Base-by-base conservation (phyloP, 768 basidiomycete genomes). In the Solioccasus polychromus region DNA sequence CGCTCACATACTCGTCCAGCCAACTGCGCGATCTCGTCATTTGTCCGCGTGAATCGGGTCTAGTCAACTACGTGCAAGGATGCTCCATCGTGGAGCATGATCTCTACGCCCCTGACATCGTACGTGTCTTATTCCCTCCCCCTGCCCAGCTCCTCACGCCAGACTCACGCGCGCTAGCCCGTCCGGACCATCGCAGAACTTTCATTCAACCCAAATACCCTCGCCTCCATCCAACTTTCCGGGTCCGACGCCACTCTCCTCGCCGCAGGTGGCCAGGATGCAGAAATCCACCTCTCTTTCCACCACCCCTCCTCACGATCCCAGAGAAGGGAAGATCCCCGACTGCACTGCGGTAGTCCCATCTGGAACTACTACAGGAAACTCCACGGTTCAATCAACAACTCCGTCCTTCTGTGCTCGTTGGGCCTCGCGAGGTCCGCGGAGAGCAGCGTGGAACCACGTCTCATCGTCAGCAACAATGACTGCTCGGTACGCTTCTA, bases 391-490 rank as follows among this genome's bases (percentile, higher is more conserved):
- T 85, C 85, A 8, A 92, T 92, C 62, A 91, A 92, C 65, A 92
- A 92, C 62, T 86, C 87, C 6, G 80, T 92, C 19, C 55, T 71
- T 46, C 70, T 91, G 45, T 79, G 83, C 41, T 81, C 82, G 15
- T 67, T 86, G 48, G 80, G 73, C 53, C 66, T 85, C 28, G 76
- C 80, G 9, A 71, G 72, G 26, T 79, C 83, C 18, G 68, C 79
- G 48, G 71, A 84, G 60, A 82, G 78, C 61, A 79, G 78, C 51
- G 74, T 76, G 8, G 87, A 90, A 55, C 91, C 91, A 0, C 73
- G 91, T 8, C 73, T 93, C 35, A 77, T 81, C 20, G 80, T 94
- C 50, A 88, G 85, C 68, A 93, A 93, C 60, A 96, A 96, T 63
- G 92, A 94, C 58, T 74, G 76, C 42, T 79, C 79, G 0, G 79